These are phyloP conservation scores for Actinidia polygama DNA, from an alignment of 179 eudicot species.

Conservation along the genomic window DNA sequence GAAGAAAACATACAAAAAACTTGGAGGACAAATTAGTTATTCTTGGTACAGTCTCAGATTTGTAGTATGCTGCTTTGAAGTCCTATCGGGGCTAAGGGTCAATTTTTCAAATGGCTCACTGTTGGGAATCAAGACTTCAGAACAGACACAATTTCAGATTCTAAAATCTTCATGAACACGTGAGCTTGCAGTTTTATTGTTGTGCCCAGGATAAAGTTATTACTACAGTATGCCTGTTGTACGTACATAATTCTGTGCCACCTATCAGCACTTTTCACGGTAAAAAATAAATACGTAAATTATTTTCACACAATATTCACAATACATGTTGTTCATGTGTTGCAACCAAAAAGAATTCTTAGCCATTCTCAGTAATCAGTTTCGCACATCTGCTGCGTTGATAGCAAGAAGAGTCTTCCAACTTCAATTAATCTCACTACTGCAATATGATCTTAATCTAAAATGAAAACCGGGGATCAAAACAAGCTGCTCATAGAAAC, in stretches of 20 bases:
- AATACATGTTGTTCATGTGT: neutral
- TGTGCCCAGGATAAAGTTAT: neutral
- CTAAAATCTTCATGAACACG: neutral
- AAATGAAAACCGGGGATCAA: neutral
- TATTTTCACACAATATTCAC: neutral
- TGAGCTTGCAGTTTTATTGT: conserved; percentile 6
- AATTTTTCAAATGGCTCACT: too few species aligned
- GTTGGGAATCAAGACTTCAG: too few species aligned
- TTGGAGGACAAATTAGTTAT: too few species aligned
- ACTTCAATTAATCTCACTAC: neutral
- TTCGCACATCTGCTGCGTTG: neutral
- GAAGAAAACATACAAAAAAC: too few species aligned
- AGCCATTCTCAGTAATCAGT: neutral
- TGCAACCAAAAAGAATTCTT: neutral
- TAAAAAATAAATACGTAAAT: neutral
- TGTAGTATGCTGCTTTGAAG: too few species aligned
- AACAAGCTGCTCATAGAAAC: neutral
- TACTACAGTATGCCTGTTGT: neutral
- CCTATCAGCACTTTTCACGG: neutral
- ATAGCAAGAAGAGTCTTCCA: neutral
- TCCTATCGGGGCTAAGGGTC: too few species aligned
- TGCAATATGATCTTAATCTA: neutral
- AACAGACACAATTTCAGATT: neutral
- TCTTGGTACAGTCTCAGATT: too few species aligned
- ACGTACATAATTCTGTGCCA: neutral